Conservation (phyloP, 2,329 filamentous ascomycete genomes). For the Fusarium newnesense region DNA sequence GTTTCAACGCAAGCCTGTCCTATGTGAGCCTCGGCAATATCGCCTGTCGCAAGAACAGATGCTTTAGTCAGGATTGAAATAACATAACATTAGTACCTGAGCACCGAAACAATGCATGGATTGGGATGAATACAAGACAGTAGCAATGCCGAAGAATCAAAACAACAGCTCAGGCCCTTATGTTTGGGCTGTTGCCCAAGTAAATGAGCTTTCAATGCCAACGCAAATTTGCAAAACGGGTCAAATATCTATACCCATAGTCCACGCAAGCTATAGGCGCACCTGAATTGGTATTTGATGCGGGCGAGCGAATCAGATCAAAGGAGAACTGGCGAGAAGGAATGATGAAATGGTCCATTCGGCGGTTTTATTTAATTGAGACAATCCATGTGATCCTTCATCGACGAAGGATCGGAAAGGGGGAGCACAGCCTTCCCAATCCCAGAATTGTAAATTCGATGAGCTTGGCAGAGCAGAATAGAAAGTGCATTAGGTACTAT, state of each 20-base stretch:
- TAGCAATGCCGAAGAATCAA: background rate
- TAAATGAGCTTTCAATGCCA: background rate
- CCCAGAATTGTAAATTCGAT: background rate
- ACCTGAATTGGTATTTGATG: background rate
- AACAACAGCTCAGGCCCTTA: background rate
- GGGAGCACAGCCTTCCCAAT: constrained; percentile 15
- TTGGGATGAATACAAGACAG: too few relatives aligned
- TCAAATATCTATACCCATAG: background rate
- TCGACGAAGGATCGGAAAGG: constrained; percentile 8
- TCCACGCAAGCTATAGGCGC: background rate
- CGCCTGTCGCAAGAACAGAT: background rate
- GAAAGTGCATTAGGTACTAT: background rate
- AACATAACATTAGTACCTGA: background rate
- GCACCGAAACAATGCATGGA: background rate
- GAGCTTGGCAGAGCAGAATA: background rate
- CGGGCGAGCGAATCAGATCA: constrained; percentile 11
- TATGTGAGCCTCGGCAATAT: background rate
- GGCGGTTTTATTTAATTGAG: constrained; percentile 19
- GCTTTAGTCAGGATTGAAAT: background rate
- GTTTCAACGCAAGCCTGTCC: background rate
- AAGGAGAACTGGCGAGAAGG: background rate
- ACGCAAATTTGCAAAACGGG: constrained; percentile 27
- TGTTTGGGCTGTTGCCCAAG: background rate
- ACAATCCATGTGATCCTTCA: constrained; percentile 26
- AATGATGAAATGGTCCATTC: constrained; percentile 7